These are phyloP conservation scores for Drechslerella coelobrocha DNA, from an alignment of 2,329 filamentous ascomycete genomes.

Conservation along the genomic window DNA sequence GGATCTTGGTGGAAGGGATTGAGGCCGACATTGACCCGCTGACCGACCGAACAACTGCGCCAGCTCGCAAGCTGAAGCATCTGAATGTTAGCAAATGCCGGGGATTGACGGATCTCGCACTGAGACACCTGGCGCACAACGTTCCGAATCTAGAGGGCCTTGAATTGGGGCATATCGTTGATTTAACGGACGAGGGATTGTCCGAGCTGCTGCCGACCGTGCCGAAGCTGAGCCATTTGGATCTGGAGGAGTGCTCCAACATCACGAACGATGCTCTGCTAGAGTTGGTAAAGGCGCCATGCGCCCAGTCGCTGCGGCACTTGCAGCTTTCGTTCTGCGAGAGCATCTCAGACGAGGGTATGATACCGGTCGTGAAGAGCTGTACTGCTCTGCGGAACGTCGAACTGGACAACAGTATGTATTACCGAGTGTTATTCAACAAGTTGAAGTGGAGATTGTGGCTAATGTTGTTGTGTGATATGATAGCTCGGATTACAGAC, in stretches of 20 bases:
- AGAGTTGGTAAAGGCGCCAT: constrained; percentile 77
- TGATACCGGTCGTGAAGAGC: constrained; percentile 79
- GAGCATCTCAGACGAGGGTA: constrained; percentile 78
- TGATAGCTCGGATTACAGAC: constrained; percentile 74
- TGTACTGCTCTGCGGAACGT: constrained; percentile 74
- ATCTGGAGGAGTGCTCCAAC: constrained; percentile 81
- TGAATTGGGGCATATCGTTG: constrained; percentile 78
- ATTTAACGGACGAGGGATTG: constrained; percentile 75
- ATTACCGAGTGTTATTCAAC: not conserved
- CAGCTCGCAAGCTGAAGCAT: constrained; percentile 78
- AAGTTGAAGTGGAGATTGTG: not conserved
- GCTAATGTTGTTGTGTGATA: constrained; percentile 7
- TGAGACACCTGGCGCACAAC: constrained; percentile 74
- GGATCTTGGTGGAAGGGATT: constrained; percentile 75
- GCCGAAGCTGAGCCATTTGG: constrained; percentile 80
- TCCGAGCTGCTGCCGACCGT: constrained; percentile 75
- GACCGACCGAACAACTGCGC: constrained; percentile 76
- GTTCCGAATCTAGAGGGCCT: constrained; percentile 82
- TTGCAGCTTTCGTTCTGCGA: constrained; percentile 92
- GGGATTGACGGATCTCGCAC: constrained; percentile 73
- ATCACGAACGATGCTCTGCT: constrained; percentile 78
- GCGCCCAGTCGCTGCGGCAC: constrained; percentile 74
- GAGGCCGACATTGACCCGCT: constrained; percentile 81
- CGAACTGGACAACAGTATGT: constrained; percentile 81
- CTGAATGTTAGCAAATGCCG: constrained; percentile 82